phyloP scores from a whole-genome alignment of 257 asterid species.

The Thymus quinquecostatus region DNA sequence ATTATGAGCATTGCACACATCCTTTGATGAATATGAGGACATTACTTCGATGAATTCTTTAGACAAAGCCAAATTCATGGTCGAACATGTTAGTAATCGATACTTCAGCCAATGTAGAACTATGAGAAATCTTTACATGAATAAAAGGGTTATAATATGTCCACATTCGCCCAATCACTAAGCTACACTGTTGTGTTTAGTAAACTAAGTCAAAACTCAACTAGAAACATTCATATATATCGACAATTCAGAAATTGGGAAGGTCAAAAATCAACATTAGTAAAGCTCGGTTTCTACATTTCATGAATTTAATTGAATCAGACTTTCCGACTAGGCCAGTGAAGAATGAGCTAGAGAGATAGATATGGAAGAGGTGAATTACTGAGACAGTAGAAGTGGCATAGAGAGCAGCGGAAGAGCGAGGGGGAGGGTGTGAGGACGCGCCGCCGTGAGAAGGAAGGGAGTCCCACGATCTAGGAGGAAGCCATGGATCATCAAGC shows the following conservation, averaged over 20 bases:
- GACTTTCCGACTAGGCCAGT: not conserved
- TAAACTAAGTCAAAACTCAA: not conserved
- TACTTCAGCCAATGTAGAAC: not conserved
- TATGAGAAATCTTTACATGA: constrained; percentile 5
- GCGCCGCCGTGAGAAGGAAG: constrained; percentile 56
- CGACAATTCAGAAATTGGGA: not conserved
- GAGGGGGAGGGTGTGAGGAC: constrained; percentile 39
- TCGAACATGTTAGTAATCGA: not conserved
- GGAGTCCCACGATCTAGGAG: constrained; percentile 83
- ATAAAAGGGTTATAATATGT: constrained; percentile 10
- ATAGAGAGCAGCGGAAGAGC: constrained; percentile 42
- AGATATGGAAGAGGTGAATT: constrained; percentile 26
- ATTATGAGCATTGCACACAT: too few species aligned
- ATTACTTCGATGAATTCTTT: too few species aligned
- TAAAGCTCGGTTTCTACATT: constrained; percentile 15
- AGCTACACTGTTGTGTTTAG: not conserved
- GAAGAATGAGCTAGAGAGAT: not conserved
- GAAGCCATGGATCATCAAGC: constrained; percentile 76
- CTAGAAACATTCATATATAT: not conserved
- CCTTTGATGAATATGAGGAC: too few species aligned
- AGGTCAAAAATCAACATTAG: not conserved
- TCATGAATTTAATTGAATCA: not conserved
- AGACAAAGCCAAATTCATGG: constrained; percentile 3
- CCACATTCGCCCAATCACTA: not conserved
- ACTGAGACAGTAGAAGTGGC: constrained; percentile 65